phyloP scores from a whole-genome alignment of 306 rosid genomes.

The Casuarina glauca region DNA sequence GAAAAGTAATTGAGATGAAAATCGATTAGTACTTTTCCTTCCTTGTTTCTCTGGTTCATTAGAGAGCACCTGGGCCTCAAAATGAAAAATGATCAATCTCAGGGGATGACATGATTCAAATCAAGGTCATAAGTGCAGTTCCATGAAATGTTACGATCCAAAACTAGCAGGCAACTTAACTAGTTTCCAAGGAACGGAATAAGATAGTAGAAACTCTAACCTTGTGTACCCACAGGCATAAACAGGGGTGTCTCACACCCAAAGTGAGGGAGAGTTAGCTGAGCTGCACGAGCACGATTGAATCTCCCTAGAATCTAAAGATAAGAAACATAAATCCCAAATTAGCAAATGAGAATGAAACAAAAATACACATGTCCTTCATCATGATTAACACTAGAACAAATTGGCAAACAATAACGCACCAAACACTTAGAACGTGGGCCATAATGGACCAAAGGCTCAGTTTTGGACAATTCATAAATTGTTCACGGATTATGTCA shows the following conservation, averaged over 20 bases:
- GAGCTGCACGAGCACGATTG: conserved; percentile 93
- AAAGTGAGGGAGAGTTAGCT: conserved; percentile 76
- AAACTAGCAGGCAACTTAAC: background rate
- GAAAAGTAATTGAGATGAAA: background rate
- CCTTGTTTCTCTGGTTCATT: background rate
- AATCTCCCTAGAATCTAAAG: conserved; percentile 75
- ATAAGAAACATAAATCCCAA: conserved; percentile 19
- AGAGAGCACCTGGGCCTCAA: background rate
- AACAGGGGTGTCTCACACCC: conserved; percentile 83
- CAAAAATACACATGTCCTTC: background rate
- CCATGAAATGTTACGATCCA: background rate
- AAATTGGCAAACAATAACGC: background rate
- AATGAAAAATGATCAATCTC: background rate
- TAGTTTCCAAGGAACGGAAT: background rate
- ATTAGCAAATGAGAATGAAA: conserved; percentile 4
- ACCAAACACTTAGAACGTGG: background rate
- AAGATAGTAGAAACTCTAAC: conserved; percentile 37
- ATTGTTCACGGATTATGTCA: background rate
- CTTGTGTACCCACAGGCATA: conserved; percentile 99
- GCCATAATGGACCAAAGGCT: background rate
- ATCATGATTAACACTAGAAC: background rate
- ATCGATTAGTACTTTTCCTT: background rate
- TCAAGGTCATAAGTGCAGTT: background rate
- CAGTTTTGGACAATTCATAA: background rate
- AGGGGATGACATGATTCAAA: background rate